Conservation (phyloP, 495 filamentous ascomycete species). For the Thermochaetoides thermophila region DNA sequence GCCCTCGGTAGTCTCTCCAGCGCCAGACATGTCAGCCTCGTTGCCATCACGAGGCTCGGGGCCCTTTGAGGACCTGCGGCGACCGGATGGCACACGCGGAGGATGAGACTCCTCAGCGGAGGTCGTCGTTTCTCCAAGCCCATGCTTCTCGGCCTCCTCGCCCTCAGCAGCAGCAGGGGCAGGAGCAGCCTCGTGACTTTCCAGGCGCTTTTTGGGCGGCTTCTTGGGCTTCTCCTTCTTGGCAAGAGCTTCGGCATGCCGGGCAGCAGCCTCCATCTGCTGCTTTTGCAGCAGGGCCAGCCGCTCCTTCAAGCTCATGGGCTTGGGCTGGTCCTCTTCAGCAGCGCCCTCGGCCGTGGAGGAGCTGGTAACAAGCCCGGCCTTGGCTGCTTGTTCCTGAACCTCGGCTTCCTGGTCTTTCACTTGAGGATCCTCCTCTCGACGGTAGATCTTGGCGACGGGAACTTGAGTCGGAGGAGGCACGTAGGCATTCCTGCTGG, state of each 20-base stretch:
- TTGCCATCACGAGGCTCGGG: slow-evolving; percentile 55
- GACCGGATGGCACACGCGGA: slow-evolving; percentile 28
- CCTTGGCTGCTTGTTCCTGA: slow-evolving; percentile 40
- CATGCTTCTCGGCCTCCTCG: too few species aligned
- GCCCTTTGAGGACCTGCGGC: slow-evolving; percentile 40
- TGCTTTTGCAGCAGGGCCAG: slow-evolving; percentile 91
- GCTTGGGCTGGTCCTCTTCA: slow-evolving; percentile 68
- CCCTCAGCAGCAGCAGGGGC: too few species aligned
- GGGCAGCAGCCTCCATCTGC: slow-evolving; percentile 70
- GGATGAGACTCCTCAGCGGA: slow-evolving; percentile 28
- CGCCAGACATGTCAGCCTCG: slow-evolving; percentile 80
- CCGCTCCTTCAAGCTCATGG: slow-evolving; percentile 81
- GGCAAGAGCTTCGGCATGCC: slow-evolving; percentile 61
- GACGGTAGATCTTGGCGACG: slow-evolving; percentile 60
- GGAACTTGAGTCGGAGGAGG: slow-evolving; percentile 49
- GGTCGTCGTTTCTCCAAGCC: background rate
- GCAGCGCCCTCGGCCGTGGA: slow-evolving; percentile 25
- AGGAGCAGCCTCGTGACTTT: slow-evolving; percentile 35
- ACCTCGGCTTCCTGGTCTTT: slow-evolving; percentile 47
- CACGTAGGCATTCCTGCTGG: slow-evolving; percentile 83
- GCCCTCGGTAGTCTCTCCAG: slow-evolving; percentile 69
- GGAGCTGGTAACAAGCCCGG: slow-evolving; percentile 36
- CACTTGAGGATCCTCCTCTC: slow-evolving; percentile 82
- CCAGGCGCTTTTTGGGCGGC: slow-evolving; percentile 65
- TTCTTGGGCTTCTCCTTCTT: slow-evolving; percentile 83